Conservation (phyloP, 805 yeast genomes). For the Metschnikowia vanudenii region DNA sequence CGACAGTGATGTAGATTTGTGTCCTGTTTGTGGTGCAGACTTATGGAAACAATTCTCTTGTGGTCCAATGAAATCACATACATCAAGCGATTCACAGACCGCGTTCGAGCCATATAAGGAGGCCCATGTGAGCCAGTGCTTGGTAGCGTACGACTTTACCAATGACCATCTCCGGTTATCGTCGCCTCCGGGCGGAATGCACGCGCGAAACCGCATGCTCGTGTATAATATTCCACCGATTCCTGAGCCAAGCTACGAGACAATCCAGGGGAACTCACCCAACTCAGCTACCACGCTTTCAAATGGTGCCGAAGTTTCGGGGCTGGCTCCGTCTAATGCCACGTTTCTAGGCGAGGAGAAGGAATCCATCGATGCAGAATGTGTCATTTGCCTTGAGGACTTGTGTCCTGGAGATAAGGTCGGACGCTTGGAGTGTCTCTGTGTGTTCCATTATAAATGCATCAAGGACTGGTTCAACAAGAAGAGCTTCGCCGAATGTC, state of each 20-base stretch:
- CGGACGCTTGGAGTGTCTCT: slow-evolving; percentile 89
- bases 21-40: slow-evolving; percentile 43
- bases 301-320: slow-evolving; percentile 7
- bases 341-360: slow-evolving; percentile 17
- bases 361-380: slow-evolving; percentile 56
- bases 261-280: slow-evolving; percentile 23
- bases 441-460: slow-evolving; percentile 90
- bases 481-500: slow-evolving; percentile 84
- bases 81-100: slow-evolving; percentile 3
- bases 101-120: slow-evolving; percentile 48
- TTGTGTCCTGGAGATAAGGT: slow-evolving; percentile 82
- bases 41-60: slow-evolving; percentile 24
- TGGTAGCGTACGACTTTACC: slow-evolving; percentile 67
- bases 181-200: slow-evolving; percentile 25
- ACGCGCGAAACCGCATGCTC: slow-evolving; percentile 73
- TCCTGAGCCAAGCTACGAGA: slow-evolving; percentile 39
- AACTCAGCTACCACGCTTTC: neutral
- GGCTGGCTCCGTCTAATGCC: slow-evolving; percentile 14
- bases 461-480: slow-evolving; percentile 87
- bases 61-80: neutral
- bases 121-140: slow-evolving; percentile 68
- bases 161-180: slow-evolving; percentile 49
- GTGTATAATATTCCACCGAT: slow-evolving; percentile 63
- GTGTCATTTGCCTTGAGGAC: slow-evolving; percentile 93
- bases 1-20: slow-evolving; percentile 31